Conservation (phyloP, 768 basidiomycete genomes). For the Paxillus involutus region DNA sequence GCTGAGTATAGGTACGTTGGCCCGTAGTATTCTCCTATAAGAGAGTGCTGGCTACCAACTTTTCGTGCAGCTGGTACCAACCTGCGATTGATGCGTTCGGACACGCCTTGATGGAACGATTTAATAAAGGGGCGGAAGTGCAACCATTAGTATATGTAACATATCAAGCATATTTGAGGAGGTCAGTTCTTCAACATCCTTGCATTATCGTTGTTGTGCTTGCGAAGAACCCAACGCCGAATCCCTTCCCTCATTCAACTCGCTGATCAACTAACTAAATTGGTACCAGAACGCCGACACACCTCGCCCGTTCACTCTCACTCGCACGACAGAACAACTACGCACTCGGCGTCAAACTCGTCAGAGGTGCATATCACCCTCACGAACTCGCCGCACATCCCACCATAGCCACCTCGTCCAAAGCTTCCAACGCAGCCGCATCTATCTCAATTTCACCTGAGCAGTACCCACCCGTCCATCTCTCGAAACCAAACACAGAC, state of each 20-base stretch:
- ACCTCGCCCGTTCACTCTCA: slow-evolving; percentile 61
- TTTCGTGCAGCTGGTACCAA: slow-evolving; percentile 50
- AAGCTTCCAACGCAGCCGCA: neutral
- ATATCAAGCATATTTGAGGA: slow-evolving; percentile 84
- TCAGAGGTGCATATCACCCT: slow-evolving; percentile 89
- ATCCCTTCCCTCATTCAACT: too few relatives aligned
- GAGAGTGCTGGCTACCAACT: slow-evolving; percentile 2
- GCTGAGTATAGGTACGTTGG: slow-evolving; percentile 70
- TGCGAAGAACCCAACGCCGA: too few relatives aligned
- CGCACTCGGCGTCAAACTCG: slow-evolving; percentile 86
- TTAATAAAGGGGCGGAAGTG: slow-evolving; percentile 56
- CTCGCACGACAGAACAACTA: slow-evolving; percentile 69
- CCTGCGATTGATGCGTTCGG: slow-evolving; percentile 85
- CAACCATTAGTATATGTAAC: slow-evolving; percentile 83
- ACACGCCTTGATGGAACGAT: slow-evolving; percentile 70
- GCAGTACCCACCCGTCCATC: slow-evolving; percentile 65
- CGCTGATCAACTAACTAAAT: neutral
- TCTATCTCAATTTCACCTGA: slow-evolving; percentile 56
- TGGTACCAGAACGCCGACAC: slow-evolving; percentile 56
- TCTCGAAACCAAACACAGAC: slow-evolving; percentile 70
- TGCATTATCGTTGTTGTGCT: too few relatives aligned
- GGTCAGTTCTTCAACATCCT: slow-evolving; percentile 40
- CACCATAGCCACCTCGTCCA: slow-evolving; percentile 18
- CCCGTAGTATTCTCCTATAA: neutral
- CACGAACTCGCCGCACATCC: slow-evolving; percentile 59